Conservation (phyloP, 192 early-diverging fungal genomes). For the Rhizophagus clarus region DNA sequence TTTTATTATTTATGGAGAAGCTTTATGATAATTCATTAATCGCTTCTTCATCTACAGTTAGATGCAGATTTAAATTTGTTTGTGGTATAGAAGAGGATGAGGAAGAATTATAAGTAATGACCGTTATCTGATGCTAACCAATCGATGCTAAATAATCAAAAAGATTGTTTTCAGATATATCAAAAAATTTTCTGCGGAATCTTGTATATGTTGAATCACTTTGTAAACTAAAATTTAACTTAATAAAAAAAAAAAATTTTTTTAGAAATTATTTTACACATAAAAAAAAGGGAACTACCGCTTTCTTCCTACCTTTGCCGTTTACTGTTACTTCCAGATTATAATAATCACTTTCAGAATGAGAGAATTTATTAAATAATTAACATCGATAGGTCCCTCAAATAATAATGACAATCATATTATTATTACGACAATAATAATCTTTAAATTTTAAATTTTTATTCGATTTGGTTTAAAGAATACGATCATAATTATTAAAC, state of each 20-base stretch:
- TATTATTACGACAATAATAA: no score
- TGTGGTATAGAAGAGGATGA: neutral
- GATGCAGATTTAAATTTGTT: neutral
- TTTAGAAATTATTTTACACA: neutral
- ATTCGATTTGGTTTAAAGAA: no score
- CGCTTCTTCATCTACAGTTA: neutral
- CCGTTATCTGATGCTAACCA: neutral
- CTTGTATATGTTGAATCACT: neutral
- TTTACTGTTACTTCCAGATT: neutral
- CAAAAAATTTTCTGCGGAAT: neutral
- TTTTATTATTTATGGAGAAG: neutral
- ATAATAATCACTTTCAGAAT: neutral
- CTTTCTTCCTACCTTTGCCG: neutral
- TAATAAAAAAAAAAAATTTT: neutral
- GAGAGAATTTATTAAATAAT: neutral
- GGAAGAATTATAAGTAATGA: neutral
- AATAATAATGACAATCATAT: neutral
- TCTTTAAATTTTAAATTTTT: no score
- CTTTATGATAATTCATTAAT: neutral
- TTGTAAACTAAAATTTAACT: neutral
- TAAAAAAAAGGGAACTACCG: neutral
- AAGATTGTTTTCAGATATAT: neutral
- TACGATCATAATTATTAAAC: no score
- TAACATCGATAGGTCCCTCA: neutral
- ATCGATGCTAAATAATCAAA: no score